Conservation (phyloP, 23 red algal species). For the Chondrus crispus region DNA sequence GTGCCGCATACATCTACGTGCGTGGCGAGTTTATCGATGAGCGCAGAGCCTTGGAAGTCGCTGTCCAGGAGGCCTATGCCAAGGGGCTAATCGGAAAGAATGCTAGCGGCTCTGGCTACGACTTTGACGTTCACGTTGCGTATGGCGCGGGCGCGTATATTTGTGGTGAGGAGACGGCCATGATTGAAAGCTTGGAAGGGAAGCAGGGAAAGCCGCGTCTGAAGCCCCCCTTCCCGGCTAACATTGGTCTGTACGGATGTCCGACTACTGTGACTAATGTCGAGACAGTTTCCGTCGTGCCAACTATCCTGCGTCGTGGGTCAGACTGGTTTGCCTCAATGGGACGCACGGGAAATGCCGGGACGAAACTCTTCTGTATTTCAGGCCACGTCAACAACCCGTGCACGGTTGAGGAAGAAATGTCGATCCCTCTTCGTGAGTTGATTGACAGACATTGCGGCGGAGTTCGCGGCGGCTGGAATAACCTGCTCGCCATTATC, state of each 20-base stretch:
- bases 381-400: conserved; percentile 98
- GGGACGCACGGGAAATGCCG: conserved; percentile 91
- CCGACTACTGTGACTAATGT: conserved; percentile 98
- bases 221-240: conserved; percentile 99
- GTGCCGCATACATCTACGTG: conserved; percentile 92
- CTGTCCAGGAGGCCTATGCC: conserved; percentile 82
- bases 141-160: conserved; percentile 98
- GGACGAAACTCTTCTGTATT: conserved; percentile 98
- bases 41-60: conserved; percentile 74
- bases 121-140: conserved; percentile 96
- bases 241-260: conserved; percentile 99
- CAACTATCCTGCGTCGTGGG: conserved; percentile 93
- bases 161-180: conserved; percentile 99
- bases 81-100: conserved; percentile 94
- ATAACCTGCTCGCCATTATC: conserved; percentile 98
- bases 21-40: conserved; percentile 97
- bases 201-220: conserved; percentile 98
- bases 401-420: conserved; percentile 94
- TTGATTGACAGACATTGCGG: conserved; percentile 94
- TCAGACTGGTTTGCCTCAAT: conserved; percentile 91
- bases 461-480: conserved; percentile 96
- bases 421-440: conserved; percentile 91
- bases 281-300: conserved; percentile 96
- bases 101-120: conserved; percentile 82
- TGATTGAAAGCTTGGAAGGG: conserved; percentile 97